Evolutionary conservation across 257 asterid genomes (phyloP), one percentile per base, ranked within the genome.

Genomic region (Osmanthus fragrans): DNA sequence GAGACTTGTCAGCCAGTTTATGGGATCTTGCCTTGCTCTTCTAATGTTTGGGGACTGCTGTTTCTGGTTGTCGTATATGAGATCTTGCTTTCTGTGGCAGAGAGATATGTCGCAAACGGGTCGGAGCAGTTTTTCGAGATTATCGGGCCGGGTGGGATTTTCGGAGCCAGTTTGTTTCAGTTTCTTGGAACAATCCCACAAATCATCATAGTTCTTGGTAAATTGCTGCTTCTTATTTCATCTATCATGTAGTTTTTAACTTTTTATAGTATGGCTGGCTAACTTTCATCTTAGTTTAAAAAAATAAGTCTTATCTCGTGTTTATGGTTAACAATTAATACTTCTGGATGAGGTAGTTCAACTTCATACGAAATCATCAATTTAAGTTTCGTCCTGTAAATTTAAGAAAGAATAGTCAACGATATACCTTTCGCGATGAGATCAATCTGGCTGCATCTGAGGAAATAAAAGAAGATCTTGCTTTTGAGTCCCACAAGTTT

Each of bases 141-240:
- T 1, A 83, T 85, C 18, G 96, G 92, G 0, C 96, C 96, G 0
- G 86, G 89, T 1, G 80, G 65, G 4, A n/a, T 91, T 1, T 76
- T 91, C 32, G 96, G 96, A 58, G 91, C 80, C 25, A 83, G 93
- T 37, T 64, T 91, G 86, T 84, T 91, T 78, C 96, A 90, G 68
- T 6, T 91, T 5, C 91, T 91, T 33, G 88, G 92, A 77, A 68
- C 86, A 0, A 69, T 89, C 73, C 96, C 94, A 11, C 94, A 91
- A 23, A 85, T 88, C 49, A 66, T 83, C 67, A 15, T 91, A 73
- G 72, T 91, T 78, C 91, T 91, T 16, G 89, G 96, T 91, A 33
- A 70, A 82, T 77, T 30, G 32, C 4, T 29, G 49, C 16, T 47
- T 9, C 13, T 10, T n/a, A 25, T 32, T 54, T 21, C 27, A 7